Conservation (phyloP, 768 basidiomycete species). For the Mycena metata region DNA sequence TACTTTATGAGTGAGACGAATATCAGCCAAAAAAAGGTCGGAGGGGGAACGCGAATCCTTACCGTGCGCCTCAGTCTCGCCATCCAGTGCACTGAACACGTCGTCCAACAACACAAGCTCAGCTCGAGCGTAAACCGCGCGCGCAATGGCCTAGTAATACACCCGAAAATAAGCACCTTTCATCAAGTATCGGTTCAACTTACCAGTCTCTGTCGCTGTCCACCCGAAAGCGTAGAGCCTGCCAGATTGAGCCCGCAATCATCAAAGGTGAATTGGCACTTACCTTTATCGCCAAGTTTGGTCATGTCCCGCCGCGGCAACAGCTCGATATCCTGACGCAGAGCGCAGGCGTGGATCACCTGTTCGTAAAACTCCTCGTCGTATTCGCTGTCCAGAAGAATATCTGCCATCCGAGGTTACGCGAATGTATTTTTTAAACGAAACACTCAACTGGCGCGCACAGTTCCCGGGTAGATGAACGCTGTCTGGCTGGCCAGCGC, state of each 20-base stretch:
- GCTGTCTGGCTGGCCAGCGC: constrained; percentile 31
- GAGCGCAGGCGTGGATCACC: constrained; percentile 31
- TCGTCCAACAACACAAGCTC: constrained; percentile 32
- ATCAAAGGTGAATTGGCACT: background rate
- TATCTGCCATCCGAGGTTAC: constrained; percentile 5
- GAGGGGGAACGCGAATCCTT: background rate
- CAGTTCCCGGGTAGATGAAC: constrained; percentile 31
- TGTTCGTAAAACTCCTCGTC: constrained; percentile 26
- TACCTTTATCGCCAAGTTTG: constrained; percentile 30
- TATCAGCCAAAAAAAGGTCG: background rate
- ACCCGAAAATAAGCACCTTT: background rate
- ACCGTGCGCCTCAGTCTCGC: constrained; percentile 33
- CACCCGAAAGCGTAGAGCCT: constrained; percentile 31
- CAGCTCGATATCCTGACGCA: constrained; percentile 29
- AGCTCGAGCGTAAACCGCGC: constrained; percentile 30
- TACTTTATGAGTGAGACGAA: constrained; percentile 14
- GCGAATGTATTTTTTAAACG: background rate
- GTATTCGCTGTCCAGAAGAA: constrained; percentile 27
- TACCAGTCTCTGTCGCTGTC: constrained; percentile 29
- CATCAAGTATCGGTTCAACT: background rate
- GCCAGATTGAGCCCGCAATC: background rate
- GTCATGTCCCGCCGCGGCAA: constrained; percentile 26
- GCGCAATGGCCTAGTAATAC: constrained; percentile 24
- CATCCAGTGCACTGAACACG: constrained; percentile 32
- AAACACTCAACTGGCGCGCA: constrained; percentile 25